A percentile compares a stretch with the other conserved stretches of the same genome.
These are phyloP conservation scores for Kuraishia capsulata DNA, from an alignment of 805 yeast genomes.

Conservation along the genomic window DNA sequence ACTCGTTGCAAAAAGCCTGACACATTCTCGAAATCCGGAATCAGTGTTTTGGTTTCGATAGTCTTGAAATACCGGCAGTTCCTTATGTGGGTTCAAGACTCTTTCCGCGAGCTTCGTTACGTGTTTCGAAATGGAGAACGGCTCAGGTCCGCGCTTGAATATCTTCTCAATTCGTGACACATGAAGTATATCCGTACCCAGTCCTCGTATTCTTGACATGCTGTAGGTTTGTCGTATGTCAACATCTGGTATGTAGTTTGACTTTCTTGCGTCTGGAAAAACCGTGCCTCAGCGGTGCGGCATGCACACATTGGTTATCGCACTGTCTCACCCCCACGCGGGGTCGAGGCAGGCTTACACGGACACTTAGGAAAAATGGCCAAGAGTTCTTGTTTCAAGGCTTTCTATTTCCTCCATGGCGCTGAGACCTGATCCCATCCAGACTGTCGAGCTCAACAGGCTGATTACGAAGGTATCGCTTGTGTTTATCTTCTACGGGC, in stretches of 20 bases:
- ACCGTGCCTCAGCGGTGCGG: no score
- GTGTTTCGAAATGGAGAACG: conserved; percentile 1
- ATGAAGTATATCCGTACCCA: conserved; percentile 51
- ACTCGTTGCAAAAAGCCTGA: conserved; percentile 37
- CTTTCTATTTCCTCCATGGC: no score
- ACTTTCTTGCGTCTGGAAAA: no score
- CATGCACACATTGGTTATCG: no score
- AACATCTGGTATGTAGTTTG: no score
- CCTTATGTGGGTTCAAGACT: conserved; percentile 42
- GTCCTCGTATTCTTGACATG: conserved; percentile 25
- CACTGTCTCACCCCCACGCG: no score
- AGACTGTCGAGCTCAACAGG: conserved; percentile 5
- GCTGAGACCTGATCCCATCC: no score
- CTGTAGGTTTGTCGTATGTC: no score
- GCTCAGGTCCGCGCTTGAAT: conserved; percentile 14
- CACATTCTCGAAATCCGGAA: conserved; percentile 12
- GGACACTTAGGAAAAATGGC: no score
- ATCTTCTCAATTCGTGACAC: conserved; percentile 36
- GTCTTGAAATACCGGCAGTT: conserved; percentile 25
- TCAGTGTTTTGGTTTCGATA: conserved; percentile 2
- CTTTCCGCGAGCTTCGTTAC: conserved; percentile 32
- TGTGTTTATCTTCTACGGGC: conserved; percentile 17
- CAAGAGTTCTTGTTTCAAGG: no score
- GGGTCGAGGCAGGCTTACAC: no score
- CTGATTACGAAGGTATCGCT: conserved; percentile 17